phyloP scores from a whole-genome alignment of 2,329 filamentous ascomycete species.

The Calonectria fujianensis region DNA sequence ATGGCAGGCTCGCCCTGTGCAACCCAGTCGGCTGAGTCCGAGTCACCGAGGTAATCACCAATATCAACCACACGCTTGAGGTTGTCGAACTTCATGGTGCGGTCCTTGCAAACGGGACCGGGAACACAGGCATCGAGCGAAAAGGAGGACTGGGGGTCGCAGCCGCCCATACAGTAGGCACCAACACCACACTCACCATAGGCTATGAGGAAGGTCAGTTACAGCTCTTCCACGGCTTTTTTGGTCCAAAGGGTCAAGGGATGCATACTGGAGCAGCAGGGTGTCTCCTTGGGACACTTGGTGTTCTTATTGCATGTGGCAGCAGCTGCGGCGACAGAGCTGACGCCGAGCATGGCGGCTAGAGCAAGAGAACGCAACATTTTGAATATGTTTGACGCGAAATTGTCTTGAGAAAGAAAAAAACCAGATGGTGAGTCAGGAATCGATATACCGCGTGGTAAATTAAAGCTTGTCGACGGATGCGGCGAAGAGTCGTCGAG shows the following conservation, averaged over 20 bases:
- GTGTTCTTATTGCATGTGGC: conserved; percentile 69
- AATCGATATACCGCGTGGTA: not conserved
- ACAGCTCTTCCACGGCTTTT: not conserved
- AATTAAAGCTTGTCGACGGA: conserved; percentile 32
- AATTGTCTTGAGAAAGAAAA: not conserved
- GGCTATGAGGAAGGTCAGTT: conserved; percentile 70
- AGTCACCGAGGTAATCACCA: conserved; percentile 89
- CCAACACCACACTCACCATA: conserved; percentile 95
- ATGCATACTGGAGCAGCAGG: conserved; percentile 86
- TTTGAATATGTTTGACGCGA: conserved; percentile 43
- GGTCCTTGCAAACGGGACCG: conserved; percentile 85
- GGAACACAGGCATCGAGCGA: conserved; percentile 90
- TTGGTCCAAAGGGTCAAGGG: not conserved
- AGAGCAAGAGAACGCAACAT: conserved; percentile 60
- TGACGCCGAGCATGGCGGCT: conserved; percentile 58
- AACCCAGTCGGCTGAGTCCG: conserved; percentile 89
- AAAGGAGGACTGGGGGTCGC: conserved; percentile 90
- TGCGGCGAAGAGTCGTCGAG: conserved; percentile 24
- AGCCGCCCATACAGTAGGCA: conserved; percentile 96
- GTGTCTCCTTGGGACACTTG: conserved; percentile 83
- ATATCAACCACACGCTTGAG: conserved; percentile 82
- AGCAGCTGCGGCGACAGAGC: conserved; percentile 59
- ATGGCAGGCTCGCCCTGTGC: conserved; percentile 84
- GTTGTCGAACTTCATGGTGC: conserved; percentile 83
- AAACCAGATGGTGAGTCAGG: conserved; percentile 24